Evolutionary conservation across 2,329 filamentous ascomycete genomes (phyloP).

Genomic region (Fonsecaea nubica): DNA sequence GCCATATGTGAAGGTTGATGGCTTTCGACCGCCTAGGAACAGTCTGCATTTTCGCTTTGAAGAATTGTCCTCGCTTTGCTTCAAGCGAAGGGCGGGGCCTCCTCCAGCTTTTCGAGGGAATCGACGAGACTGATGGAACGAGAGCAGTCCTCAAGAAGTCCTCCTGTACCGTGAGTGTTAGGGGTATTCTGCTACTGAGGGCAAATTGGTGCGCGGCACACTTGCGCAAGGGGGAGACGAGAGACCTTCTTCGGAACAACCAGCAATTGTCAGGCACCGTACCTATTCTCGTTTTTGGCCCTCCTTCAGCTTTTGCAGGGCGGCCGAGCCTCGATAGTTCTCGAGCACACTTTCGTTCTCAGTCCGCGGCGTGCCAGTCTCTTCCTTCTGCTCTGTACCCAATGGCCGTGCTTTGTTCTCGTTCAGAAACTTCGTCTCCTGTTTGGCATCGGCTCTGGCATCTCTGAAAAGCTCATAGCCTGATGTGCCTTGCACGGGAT

Average conservation of each 20-base stretch:
- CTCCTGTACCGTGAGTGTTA: background rate
- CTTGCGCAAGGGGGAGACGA: background rate
- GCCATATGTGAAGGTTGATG: background rate
- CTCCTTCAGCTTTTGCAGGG: constrained; percentile 37
- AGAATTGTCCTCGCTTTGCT: background rate
- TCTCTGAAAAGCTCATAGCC: constrained; percentile 37
- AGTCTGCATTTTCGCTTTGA: background rate
- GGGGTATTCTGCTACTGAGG: background rate
- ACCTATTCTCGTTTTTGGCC: constrained; percentile 20
- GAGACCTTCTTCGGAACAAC: background rate
- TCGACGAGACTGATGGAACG: background rate
- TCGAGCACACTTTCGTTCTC: constrained; percentile 41
- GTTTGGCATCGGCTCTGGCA: constrained; percentile 30
- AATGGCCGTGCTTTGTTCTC: constrained; percentile 35
- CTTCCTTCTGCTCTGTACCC: constrained; percentile 29
- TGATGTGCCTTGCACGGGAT: constrained; percentile 38
- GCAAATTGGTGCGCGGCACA: background rate
- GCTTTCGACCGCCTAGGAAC: background rate
- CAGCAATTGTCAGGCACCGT: background rate
- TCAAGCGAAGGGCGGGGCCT: background rate
- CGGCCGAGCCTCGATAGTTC: constrained; percentile 34
- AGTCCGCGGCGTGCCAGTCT: constrained; percentile 37
- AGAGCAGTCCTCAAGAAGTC: background rate
- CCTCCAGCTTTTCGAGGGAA: background rate
- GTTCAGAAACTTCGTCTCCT: constrained; percentile 33